These are phyloP conservation scores for Dactylellina cionopaga DNA, from an alignment of 2,329 filamentous ascomycete genomes.

Conservation along the genomic window DNA sequence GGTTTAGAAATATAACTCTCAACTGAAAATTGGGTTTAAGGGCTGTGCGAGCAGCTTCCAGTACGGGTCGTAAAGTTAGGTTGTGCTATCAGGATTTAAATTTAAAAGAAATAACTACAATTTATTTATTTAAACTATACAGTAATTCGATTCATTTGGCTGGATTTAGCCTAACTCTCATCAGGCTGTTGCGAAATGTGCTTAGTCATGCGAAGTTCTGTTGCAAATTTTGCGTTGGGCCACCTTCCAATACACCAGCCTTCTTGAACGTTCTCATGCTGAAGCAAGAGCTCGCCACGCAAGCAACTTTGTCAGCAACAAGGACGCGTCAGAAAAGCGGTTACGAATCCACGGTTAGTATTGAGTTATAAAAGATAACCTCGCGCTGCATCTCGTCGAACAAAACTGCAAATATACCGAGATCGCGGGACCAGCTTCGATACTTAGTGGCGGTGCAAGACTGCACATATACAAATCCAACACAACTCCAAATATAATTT, in stretches of 20 bases:
- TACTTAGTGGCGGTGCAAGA: slow-evolving; percentile 25
- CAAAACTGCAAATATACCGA: slow-evolving; percentile 3
- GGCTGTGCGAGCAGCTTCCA: too few relatives aligned
- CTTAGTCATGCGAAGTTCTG: not conserved
- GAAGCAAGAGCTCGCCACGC: slow-evolving; percentile 38
- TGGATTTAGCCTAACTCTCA: too few relatives aligned
- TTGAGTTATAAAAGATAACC: slow-evolving; percentile 16
- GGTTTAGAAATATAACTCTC: not conserved
- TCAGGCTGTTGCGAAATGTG: too few relatives aligned
- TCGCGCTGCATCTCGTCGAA: not conserved
- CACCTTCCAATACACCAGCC: not conserved
- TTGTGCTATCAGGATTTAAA: too few relatives aligned
- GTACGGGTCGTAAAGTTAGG: too few relatives aligned
- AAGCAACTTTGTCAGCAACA: slow-evolving; percentile 52
- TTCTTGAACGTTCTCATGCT: not conserved
- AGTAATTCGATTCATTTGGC: too few relatives aligned
- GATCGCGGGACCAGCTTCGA: slow-evolving; percentile 3
- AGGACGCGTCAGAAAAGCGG: slow-evolving; percentile 47
- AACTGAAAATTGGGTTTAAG: too few relatives aligned
- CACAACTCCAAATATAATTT: slow-evolving; percentile 1
- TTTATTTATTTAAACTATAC: too few relatives aligned
- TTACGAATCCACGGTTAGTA: slow-evolving; percentile 33
- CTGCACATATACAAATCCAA: not conserved
- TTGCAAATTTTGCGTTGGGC: slow-evolving; percentile 39
- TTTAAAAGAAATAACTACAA: too few relatives aligned